Evolutionary conservation across 371 early-diverging fungal species (phyloP).

Genomic region (Astathelohania contejeani): DNA sequence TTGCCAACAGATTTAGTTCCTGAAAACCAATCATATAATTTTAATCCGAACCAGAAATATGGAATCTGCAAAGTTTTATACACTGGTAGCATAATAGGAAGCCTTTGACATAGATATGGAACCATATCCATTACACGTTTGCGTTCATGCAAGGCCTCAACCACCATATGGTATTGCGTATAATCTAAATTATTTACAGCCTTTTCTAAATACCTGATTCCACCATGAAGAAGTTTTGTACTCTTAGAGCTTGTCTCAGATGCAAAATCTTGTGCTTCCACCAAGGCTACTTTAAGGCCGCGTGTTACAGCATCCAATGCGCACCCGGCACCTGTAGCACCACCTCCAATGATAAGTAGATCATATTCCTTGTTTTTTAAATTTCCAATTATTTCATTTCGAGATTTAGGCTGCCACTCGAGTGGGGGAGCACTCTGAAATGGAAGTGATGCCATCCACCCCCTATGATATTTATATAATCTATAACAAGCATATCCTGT

Average conservation of each 20-base stretch:
- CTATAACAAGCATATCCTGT: no score
- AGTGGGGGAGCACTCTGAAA: no score
- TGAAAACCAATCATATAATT: slow-evolving; percentile 80
- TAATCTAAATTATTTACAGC: slow-evolving; percentile 78
- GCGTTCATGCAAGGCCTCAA: slow-evolving; percentile 85
- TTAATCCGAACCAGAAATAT: slow-evolving; percentile 85
- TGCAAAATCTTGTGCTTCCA: slow-evolving; percentile 88
- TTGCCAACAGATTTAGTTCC: slow-evolving; percentile 67
- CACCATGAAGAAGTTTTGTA: slow-evolving; percentile 96
- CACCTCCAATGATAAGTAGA: slow-evolving; percentile 84
- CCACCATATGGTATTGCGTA: slow-evolving; percentile 84
- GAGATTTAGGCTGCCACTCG: slow-evolving; percentile 29
- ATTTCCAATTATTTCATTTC: slow-evolving; percentile 24
- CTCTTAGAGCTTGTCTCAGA: slow-evolving; percentile 81
- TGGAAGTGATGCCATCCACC: no score
- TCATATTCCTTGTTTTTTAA: slow-evolving; percentile 54
- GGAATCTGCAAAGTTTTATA: slow-evolving; percentile 83
- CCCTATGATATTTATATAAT: no score
- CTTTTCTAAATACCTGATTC: slow-evolving; percentile 93
- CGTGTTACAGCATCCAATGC: slow-evolving; percentile 86
- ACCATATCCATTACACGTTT: slow-evolving; percentile 76
- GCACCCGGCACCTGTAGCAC: slow-evolving; percentile 85
- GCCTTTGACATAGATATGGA: slow-evolving; percentile 74
- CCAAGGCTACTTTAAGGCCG: slow-evolving; percentile 80
- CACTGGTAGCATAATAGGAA: slow-evolving; percentile 83